Evolutionary conservation across 2,329 filamentous ascomycete species (phyloP).

Genomic region (Fusarium falciforme): DNA sequence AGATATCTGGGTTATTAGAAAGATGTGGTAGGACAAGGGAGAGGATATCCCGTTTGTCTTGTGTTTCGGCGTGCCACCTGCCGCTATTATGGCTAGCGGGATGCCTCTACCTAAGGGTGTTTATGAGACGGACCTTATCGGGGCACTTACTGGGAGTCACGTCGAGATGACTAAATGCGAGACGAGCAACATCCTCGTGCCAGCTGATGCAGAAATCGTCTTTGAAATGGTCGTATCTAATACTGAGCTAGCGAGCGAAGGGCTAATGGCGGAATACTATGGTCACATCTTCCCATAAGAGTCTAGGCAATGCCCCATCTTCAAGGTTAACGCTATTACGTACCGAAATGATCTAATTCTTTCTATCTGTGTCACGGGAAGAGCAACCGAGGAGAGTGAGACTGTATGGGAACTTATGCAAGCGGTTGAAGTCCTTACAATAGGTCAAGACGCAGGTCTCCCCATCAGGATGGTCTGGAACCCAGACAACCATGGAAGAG

Average conservation of each 20-base stretch:
- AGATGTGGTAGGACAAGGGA: background rate
- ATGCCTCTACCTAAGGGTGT: background rate
- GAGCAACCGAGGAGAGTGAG: background rate
- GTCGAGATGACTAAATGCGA: background rate
- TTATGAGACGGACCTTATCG: background rate
- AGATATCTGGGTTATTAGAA: background rate
- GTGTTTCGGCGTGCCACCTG: background rate
- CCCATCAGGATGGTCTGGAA: background rate
- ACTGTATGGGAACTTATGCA: background rate
- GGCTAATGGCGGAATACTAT: background rate
- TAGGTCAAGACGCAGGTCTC: background rate
- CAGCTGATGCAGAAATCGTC: background rate
- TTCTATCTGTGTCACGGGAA: background rate
- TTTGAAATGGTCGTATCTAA: background rate
- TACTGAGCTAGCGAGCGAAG: background rate
- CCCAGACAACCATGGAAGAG: background rate
- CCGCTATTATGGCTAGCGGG: background rate
- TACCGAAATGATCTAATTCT: background rate
- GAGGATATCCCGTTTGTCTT: background rate
- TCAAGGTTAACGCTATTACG: background rate
- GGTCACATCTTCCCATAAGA: background rate
- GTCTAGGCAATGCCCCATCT: background rate
- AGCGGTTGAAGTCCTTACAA: background rate
- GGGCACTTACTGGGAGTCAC: background rate
- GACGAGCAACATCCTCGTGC: background rate